These are phyloP conservation scores for Mucor circinelloides DNA, from an alignment of 371 early-diverging fungal species.

Conservation along the genomic window DNA sequence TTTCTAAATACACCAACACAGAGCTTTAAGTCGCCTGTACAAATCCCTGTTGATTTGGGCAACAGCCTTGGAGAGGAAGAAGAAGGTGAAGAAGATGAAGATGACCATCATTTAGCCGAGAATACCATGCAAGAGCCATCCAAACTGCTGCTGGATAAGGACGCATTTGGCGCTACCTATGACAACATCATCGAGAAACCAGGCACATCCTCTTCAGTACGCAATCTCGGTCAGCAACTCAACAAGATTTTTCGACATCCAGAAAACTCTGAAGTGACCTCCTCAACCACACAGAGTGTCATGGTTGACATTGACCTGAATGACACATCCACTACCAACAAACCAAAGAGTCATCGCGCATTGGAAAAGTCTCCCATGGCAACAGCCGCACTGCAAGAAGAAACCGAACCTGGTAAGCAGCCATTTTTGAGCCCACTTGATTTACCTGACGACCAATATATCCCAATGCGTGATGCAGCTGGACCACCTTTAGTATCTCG, in stretches of 20 bases:
- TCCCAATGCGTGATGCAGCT: constrained; percentile 14
- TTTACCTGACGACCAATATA: constrained; percentile 20
- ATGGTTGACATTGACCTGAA: background rate
- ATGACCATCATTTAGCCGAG: background rate
- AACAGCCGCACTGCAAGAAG: background rate
- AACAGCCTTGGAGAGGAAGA: background rate
- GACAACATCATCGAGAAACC: background rate
- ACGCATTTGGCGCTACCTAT: background rate
- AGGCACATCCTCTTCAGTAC: background rate
- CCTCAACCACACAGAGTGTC: background rate
- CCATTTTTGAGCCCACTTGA: constrained; percentile 17
- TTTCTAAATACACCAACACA: constrained; percentile 1
- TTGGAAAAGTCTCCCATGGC: background rate
- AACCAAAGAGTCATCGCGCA: background rate
- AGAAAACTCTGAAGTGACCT: background rate
- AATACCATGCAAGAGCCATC: background rate
- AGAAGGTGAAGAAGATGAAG: background rate
- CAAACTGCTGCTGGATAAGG: background rate
- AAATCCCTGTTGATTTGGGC: background rate
- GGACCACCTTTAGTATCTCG: constrained; percentile 16
- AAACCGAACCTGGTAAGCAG: background rate
- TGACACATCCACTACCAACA: background rate
- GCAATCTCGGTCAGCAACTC: background rate
- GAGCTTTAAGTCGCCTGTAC: background rate
- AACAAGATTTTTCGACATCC: background rate